Base-by-base conservation (phyloP, 2,329 filamentous ascomycete species). In the Colletotrichum caudatum region DNA sequence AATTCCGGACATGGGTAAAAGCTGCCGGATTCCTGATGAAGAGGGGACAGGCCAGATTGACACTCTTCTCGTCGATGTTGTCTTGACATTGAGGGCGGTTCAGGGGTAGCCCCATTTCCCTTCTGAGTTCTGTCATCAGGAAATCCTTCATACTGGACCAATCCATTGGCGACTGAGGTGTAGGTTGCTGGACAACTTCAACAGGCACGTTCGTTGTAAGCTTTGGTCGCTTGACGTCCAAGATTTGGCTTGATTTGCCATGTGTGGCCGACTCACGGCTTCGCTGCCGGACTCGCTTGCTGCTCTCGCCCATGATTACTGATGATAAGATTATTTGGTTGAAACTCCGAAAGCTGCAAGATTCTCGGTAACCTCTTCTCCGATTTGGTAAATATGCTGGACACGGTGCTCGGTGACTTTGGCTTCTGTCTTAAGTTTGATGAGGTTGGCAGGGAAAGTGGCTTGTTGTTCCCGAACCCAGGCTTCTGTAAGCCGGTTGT, bases 111-210 rank as follows among this genome's bases (percentile, higher is more conserved):
- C 59, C 65, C 69, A 72, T 72, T 41, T 72, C 69, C 39, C 69
- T 59, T 20, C 69, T 48, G 16, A 72, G 66, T 54, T 72, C 69
- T 1, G 65, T 72, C 69, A 72, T 64, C n/a, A 72, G 33, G 16
- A 72, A 72, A 46, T 69, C 59, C 54, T 72, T 72, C 69, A 72
- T 72, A 39, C 53, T 67, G 16, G 69, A 72, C 65, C 65, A 69
- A 1, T 54, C 60, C 3, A 37, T 61, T 1, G 69, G 65, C 11
- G 65, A 69, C 39, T 60, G 65, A 9, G 66, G 65, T 11, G 69
- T 69, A 11, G 54, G 37, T 33, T 72, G 65, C 60, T 72, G 69
- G 12, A 64, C 12, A 26, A 72, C 39, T 23, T 72, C 65, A 56
- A 72, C 48, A n/a, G 66, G 65, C 18, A 72, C 60, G 16, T 64